phyloP scores from a whole-genome alignment of 768 basidiomycete genomes.

The Neoboletus magnificus region DNA sequence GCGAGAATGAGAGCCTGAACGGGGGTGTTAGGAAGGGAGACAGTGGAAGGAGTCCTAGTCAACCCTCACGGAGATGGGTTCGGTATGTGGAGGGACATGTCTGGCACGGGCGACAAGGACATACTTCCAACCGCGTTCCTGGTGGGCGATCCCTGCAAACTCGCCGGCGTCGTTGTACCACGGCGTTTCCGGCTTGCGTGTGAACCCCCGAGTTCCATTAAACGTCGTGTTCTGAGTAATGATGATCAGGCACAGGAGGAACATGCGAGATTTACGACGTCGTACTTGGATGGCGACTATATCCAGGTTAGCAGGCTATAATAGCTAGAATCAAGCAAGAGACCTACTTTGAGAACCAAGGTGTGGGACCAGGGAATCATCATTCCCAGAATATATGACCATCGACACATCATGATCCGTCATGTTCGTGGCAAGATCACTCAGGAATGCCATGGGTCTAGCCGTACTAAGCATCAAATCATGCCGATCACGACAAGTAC shows the following conservation, averaged over 20 bases:
- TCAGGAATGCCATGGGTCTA: constrained; percentile 55
- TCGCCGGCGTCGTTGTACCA: constrained; percentile 58
- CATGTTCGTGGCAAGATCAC: constrained; percentile 37
- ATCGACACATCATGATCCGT: no score
- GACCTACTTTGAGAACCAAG: no score
- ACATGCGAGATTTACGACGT: constrained; percentile 19
- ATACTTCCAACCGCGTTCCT: constrained; percentile 44
- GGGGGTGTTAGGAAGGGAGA: neutral
- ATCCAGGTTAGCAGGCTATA: constrained; percentile 29
- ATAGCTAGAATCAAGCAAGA: no score
- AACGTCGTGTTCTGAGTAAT: no score
- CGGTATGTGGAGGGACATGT: constrained; percentile 33
- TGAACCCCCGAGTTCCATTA: no score
- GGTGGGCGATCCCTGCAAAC: constrained; percentile 65
- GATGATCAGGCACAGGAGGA: no score
- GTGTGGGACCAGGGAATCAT: no score
- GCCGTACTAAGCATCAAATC: no score
- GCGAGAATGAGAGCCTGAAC: constrained; percentile 52
- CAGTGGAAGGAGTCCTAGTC: neutral
- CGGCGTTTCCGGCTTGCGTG: constrained; percentile 53
- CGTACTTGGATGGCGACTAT: constrained; percentile 38
- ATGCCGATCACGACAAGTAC: no score
- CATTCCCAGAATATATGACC: no score
- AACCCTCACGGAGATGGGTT: constrained; percentile 43
- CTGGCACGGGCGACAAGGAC: constrained; percentile 35